Percentiles rank a stretch among this genome's conserved stretches.
Evolutionary conservation across 331 rosid genomes (phyloP).

Genomic region (Spiraea crenata): DNA sequence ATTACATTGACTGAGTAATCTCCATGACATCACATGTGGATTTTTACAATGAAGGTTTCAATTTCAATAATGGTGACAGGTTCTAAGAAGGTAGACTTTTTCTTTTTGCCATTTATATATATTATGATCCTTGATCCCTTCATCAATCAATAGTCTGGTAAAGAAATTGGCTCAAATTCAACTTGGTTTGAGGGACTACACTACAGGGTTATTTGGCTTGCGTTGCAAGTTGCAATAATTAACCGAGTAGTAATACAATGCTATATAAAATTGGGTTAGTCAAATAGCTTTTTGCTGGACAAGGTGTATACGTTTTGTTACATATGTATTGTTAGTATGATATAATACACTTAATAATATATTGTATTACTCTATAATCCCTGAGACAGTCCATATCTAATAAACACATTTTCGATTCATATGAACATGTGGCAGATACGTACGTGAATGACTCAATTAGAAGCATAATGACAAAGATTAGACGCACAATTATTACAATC

Average conservation of each 20-base stretch:
- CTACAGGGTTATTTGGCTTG: background rate
- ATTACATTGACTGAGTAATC: background rate
- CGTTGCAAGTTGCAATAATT: constrained; percentile 1
- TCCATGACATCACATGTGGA: background rate
- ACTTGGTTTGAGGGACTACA: background rate
- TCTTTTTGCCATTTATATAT: background rate
- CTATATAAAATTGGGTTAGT: no score
- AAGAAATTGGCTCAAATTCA: no score
- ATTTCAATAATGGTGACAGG: background rate
- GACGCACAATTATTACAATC: background rate
- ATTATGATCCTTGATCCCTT: no score
- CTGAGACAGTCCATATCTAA: no score
- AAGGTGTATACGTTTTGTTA: no score
- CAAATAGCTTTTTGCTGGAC: no score
- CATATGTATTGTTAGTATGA: no score
- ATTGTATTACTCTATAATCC: no score
- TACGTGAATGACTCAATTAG: background rate
- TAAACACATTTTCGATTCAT: no score
- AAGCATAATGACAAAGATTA: background rate
- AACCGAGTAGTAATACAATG: background rate
- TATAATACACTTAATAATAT: no score
- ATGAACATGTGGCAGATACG: background rate
- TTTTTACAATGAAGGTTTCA: background rate
- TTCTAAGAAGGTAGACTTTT: background rate
- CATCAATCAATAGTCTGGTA: no score